These are phyloP conservation scores for Euphorbia lathyris DNA, from an alignment of 345 rosid species.

Conservation along the genomic window DNA sequence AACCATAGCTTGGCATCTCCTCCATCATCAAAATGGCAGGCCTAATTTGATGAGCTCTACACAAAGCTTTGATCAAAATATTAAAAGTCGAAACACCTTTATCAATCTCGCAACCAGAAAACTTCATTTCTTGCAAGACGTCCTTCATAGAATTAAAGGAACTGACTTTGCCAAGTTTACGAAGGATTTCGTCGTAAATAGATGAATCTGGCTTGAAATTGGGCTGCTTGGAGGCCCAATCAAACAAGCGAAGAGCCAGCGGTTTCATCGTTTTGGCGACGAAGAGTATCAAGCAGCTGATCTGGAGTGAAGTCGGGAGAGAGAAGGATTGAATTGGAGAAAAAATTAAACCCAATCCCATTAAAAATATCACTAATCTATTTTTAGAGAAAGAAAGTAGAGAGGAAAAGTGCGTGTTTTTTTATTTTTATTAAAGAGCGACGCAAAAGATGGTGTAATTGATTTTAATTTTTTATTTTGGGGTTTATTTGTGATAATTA, in stretches of 20 bases:
- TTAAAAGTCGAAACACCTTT: conserved; percentile 71
- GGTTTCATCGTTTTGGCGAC: conserved; percentile 63
- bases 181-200: conserved; percentile 65
- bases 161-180: conserved; percentile 61
- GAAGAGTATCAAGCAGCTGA: conserved; percentile 75
- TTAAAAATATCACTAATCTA: too few species aligned
- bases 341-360: too few species aligned
- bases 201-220: conserved; percentile 49
- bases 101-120: conserved; percentile 41
- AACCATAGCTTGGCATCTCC: conserved; percentile 67
- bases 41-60: conserved; percentile 84
- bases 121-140: conserved; percentile 51
- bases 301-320: conserved; percentile 55
- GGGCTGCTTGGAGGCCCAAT: conserved; percentile 76
- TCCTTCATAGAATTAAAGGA: conserved; percentile 62
- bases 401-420: too few species aligned
- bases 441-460: too few species aligned
- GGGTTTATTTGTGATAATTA: too few species aligned
- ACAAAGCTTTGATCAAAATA: conserved; percentile 73
- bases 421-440: too few species aligned
- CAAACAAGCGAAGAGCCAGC: conserved; percentile 60
- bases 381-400: too few species aligned
- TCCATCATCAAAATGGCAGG: conserved; percentile 84
- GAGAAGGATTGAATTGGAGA: conserved; percentile 27
- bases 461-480: too few species aligned